Percentiles rank a stretch among this genome's conserved stretches.
phyloP scores from a whole-genome alignment of 768 basidiomycete species.

The Tylopilus felleus region DNA sequence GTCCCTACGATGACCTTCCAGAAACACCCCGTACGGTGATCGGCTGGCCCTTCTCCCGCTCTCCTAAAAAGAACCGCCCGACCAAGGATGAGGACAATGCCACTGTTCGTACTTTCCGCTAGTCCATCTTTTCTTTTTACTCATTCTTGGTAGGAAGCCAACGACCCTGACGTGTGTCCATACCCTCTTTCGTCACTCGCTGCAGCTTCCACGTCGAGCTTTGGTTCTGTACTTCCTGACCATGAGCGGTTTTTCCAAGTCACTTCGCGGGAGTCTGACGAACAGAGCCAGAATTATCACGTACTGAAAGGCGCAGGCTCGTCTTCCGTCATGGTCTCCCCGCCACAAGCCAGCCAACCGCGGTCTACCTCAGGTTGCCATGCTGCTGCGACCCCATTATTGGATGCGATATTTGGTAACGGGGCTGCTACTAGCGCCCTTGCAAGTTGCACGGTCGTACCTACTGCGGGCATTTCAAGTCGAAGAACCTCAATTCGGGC shows the following conservation, averaged over 20 bases:
- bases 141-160: constrained; percentile 3
- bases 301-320: background rate
- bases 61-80: constrained; percentile 19
- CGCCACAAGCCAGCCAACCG: background rate
- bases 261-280: constrained; percentile 10
- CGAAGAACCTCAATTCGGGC: background rate
- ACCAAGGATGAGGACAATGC: constrained; percentile 2
- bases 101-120: constrained; percentile 11
- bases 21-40: constrained; percentile 27
- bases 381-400: background rate
- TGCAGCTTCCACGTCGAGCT: constrained; percentile 26
- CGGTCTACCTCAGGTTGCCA: constrained; percentile 1
- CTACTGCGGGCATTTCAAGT: background rate
- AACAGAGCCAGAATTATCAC: background rate
- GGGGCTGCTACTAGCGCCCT: constrained; percentile 2
- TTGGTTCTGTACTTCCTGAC: constrained; percentile 28
- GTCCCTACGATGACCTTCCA: constrained; percentile 8
- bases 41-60: constrained; percentile 30
- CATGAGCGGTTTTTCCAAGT: constrained; percentile 25
- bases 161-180: constrained; percentile 1
- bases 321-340: constrained; percentile 8
- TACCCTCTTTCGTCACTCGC: constrained; percentile 19
- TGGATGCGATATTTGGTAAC: constrained; percentile 9
- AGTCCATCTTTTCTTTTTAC: background rate
- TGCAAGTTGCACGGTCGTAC: constrained; percentile 1